Evolutionary conservation across 768 basidiomycete genomes (phyloP).

Genomic region (Rhodocollybia butyracea): DNA sequence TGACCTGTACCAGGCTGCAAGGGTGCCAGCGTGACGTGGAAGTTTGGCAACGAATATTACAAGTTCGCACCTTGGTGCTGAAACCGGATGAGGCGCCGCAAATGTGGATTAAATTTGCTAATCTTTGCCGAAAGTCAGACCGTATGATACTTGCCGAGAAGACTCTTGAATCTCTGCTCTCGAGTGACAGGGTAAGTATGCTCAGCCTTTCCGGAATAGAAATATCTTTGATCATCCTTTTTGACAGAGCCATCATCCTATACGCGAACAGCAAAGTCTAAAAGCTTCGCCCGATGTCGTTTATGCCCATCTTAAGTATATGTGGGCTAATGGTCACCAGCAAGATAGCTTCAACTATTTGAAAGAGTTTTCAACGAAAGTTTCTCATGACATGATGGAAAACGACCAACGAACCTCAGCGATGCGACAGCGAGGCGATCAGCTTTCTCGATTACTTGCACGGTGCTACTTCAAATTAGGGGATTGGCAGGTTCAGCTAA

Average conservation of each 20-base stretch:
- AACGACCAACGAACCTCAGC: slow-evolving; percentile 51
- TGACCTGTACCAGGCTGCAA: slow-evolving; percentile 55
- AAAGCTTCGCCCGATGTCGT: slow-evolving; percentile 95
- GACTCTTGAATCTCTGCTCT: slow-evolving; percentile 88
- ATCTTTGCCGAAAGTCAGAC: slow-evolving; percentile 92
- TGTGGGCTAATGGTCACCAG: slow-evolving; percentile 85
- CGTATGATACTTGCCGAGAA: slow-evolving; percentile 95
- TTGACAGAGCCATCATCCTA: slow-evolving; percentile 40
- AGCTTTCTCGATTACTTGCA: slow-evolving; percentile 84
- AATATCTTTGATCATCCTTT: background rate
- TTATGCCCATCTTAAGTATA: slow-evolving; percentile 92
- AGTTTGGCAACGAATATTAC: slow-evolving; percentile 96
- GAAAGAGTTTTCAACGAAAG: slow-evolving; percentile 73
- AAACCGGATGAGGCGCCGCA: slow-evolving; percentile 91
- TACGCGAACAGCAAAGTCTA: slow-evolving; percentile 49
- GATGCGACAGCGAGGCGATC: slow-evolving; percentile 54
- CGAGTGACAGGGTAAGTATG: slow-evolving; percentile 67
- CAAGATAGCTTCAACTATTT: slow-evolving; percentile 82
- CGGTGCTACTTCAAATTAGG: slow-evolving; percentile 96
- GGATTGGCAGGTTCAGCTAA: slow-evolving; percentile 85
- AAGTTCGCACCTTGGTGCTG: slow-evolving; percentile 91
- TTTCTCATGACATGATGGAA: slow-evolving; percentile 71
- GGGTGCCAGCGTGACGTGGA: slow-evolving; percentile 98
- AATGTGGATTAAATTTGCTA: slow-evolving; percentile 99
- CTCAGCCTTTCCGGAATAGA: slow-evolving; percentile 1